Evolutionary conservation across 495 filamentous ascomycete species (phyloP).

Genomic region (Tuber magnatum): DNA sequence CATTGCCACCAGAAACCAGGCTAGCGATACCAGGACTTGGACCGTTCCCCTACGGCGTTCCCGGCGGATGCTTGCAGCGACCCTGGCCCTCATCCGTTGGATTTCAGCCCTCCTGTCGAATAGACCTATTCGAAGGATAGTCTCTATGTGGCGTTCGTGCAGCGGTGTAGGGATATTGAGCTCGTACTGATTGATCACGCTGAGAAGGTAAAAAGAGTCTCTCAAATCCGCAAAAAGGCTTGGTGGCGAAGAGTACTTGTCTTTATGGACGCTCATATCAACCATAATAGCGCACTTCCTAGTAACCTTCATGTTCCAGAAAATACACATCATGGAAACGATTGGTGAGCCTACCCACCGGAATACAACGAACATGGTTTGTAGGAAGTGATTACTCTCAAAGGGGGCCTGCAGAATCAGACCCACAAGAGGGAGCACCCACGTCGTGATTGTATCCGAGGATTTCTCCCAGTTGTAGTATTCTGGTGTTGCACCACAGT

Average conservation of each 20-base stretch:
- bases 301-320: constrained; percentile 48
- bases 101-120: constrained; percentile 15
- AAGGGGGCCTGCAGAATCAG: constrained; percentile 47
- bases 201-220: constrained; percentile 46
- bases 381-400: constrained; percentile 45
- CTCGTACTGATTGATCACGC: constrained; percentile 46
- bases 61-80: constrained; percentile 7
- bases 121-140: constrained; percentile 21
- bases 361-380: constrained; percentile 41
- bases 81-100: constrained; percentile 8
- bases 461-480: constrained; percentile 41
- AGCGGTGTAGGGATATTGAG: neutral
- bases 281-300: constrained; percentile 47
- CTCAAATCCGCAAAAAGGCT: constrained; percentile 44
- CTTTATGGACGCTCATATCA: constrained; percentile 45
- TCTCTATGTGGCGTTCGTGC: constrained; percentile 9
- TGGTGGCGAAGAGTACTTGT: constrained; percentile 26
- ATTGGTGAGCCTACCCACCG: constrained; percentile 46
- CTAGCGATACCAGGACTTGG: constrained; percentile 17
- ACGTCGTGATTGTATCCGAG: constrained; percentile 45
- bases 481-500: neutral
- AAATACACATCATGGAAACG: constrained; percentile 43
- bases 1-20: constrained; percentile 40
- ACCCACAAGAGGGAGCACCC: constrained; percentile 46
- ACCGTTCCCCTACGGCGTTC: constrained; percentile 24